Evolutionary conservation across 75 land plant species (phyloP).

Genomic region (Isoetes taiwanensis): DNA sequence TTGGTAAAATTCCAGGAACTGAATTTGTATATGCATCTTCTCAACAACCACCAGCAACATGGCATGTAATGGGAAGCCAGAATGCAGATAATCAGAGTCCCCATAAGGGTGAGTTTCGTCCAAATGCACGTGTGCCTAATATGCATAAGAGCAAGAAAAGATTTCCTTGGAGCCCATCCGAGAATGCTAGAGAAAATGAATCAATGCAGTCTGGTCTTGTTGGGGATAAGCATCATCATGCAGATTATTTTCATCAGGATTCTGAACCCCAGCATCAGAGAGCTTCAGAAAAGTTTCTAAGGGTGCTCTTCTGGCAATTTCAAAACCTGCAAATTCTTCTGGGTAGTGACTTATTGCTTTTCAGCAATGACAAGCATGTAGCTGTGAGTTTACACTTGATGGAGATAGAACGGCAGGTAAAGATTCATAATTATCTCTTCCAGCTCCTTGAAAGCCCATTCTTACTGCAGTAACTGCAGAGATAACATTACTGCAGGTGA

Average conservation of each 20-base stretch:
- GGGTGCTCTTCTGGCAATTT: constrained; percentile 94
- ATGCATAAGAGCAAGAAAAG: constrained; percentile 20
- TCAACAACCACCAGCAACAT: constrained; percentile 10
- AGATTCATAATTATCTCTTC: not conserved
- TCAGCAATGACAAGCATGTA: constrained; percentile 96
- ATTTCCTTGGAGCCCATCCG: constrained; percentile 26
- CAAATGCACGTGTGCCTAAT: constrained; percentile 16
- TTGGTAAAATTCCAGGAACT: too few species aligned
- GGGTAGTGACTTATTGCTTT: constrained; percentile 90
- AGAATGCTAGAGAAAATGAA: constrained; percentile 27
- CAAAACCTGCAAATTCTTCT: constrained; percentile 91
- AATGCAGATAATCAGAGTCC: not conserved
- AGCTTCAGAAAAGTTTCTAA: constrained; percentile 50
- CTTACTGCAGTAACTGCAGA: too few species aligned
- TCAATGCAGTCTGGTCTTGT: constrained; percentile 41
- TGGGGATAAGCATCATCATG: constrained; percentile 46
- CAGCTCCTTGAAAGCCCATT: too few species aligned
- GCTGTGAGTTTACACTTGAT: constrained; percentile 96
- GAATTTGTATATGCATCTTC: too few species aligned
- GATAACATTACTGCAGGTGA: constrained; percentile 42
- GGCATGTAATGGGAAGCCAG: constrained; percentile 8
- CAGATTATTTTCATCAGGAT: constrained; percentile 38
- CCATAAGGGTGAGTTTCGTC: constrained; percentile 9
- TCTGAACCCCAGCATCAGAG: constrained; percentile 47
- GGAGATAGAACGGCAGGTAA: constrained; percentile 83